Conservation (phyloP, 805 yeast species). For the Scheffersomyces stipitis region DNA sequence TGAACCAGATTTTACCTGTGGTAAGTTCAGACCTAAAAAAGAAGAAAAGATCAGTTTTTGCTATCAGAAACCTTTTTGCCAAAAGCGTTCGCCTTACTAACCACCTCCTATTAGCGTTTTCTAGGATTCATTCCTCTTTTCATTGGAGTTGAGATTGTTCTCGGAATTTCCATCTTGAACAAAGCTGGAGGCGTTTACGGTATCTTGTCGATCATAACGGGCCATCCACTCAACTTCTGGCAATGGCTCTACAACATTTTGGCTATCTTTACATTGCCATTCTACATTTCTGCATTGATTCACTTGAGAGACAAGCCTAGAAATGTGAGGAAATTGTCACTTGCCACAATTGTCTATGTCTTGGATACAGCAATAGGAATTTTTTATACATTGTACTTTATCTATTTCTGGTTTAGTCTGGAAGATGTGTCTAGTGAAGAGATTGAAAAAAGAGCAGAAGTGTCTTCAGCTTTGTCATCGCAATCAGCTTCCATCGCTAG, state of each 20-base stretch:
- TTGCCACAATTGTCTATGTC: constrained; percentile 61
- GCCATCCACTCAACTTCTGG: constrained; percentile 77
- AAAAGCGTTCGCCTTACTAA: constrained; percentile 3
- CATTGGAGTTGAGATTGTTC: constrained; percentile 80
- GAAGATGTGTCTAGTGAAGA: constrained; percentile 29
- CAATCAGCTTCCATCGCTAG: constrained; percentile 64
- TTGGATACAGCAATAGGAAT: constrained; percentile 67
- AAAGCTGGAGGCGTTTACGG: constrained; percentile 91
- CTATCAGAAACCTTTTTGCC: neutral
- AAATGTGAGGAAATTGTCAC: constrained; percentile 58
- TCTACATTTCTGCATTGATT: constrained; percentile 60
- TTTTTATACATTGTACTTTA: constrained; percentile 72
- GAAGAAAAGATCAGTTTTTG: too few species aligned
- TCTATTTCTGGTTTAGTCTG: constrained; percentile 67
- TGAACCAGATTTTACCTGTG: constrained; percentile 9
- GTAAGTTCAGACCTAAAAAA: constrained; percentile 7
- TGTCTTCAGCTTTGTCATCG: constrained; percentile 25
- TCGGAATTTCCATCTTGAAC: constrained; percentile 76
- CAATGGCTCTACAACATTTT: constrained; percentile 80
- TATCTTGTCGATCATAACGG: constrained; percentile 78
- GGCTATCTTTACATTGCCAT: constrained; percentile 61
- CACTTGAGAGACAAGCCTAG: constrained; percentile 43
- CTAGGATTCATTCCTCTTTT: constrained; percentile 74
- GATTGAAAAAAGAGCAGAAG: constrained; percentile 2
- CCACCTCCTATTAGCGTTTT: constrained; percentile 51